Evolutionary conservation across 345 rosid genomes (phyloP).

Genomic region (Hevea brasiliensis): DNA sequence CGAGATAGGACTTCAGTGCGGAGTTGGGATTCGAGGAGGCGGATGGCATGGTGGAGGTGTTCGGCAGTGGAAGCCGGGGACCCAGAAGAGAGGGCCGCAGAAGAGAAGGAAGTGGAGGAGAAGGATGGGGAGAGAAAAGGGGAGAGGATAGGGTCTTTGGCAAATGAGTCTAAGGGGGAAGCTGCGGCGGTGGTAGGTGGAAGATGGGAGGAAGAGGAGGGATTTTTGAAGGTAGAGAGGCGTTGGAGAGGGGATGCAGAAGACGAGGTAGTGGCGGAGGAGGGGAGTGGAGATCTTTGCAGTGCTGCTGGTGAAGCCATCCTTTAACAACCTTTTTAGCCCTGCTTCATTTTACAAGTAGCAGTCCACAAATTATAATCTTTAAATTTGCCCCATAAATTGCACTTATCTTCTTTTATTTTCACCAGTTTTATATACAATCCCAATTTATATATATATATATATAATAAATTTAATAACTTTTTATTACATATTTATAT

Average conservation of each 20-base stretch:
- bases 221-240: conserved; percentile 61
- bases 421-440: too few relatives aligned
- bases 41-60: conserved; percentile 91
- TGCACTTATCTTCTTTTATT: too few relatives aligned
- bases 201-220: conserved; percentile 43
- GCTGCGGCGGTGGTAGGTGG: conserved; percentile 29
- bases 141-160: conserved; percentile 70
- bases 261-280: conserved; percentile 40
- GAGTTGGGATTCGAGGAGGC: conserved; percentile 86
- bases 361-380: too few relatives aligned
- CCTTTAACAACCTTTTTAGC: background rate
- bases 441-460: too few relatives aligned
- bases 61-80: conserved; percentile 99
- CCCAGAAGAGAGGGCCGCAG: conserved; percentile 95
- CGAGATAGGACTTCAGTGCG: conserved; percentile 89
- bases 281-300: conserved; percentile 42
- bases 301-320: conserved; percentile 61
- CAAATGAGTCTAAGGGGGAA: conserved; percentile 69
- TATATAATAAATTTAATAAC: too few relatives aligned
- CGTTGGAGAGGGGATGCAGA: conserved; percentile 64
- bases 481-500: too few relatives aligned
- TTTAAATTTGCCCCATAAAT: too few relatives aligned
- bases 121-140: conserved; percentile 85
- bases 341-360: background rate
- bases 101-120: conserved; percentile 87